phyloP scores from a whole-genome alignment of 108 stramenopile species.

The Fistulifera solaris region DNA sequence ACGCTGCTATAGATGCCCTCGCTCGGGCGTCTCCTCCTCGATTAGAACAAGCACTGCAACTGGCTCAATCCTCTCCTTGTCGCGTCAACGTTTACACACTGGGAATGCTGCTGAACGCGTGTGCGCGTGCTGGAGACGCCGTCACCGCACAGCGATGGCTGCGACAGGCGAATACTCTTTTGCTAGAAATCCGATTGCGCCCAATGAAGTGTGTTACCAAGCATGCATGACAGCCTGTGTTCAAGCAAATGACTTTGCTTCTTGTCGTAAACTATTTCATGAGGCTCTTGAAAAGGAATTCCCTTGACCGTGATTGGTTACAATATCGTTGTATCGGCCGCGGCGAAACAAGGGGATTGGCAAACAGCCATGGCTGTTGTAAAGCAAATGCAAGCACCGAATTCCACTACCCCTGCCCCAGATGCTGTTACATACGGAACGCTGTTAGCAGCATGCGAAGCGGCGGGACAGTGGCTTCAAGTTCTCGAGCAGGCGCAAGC shows the following conservation, averaged over 20 bases:
- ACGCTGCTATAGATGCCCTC: conserved; percentile 71
- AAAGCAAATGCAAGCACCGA: conserved; percentile 38
- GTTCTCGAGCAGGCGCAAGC: conserved; percentile 38
- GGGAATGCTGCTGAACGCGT: conserved; percentile 55
- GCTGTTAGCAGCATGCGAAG: conserved; percentile 67
- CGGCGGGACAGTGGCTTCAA: conserved; percentile 48
- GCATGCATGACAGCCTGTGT: conserved; percentile 70
- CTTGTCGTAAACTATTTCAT: conserved; percentile 23
- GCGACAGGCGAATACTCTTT: conserved; percentile 5
- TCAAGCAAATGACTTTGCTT: conserved; percentile 18
- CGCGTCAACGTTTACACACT: conserved; percentile 65
- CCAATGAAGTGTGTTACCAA: conserved; percentile 69
- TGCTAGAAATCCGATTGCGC: conserved; percentile 21
- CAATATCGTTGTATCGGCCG: conserved; percentile 71
- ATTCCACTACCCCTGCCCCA: conserved; percentile 29
- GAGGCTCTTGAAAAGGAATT: conserved; percentile 30
- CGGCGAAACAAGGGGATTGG: conserved; percentile 61
- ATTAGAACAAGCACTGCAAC: conserved; percentile 33
- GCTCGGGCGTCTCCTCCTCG: conserved; percentile 46
- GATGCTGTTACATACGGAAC: conserved; percentile 77
- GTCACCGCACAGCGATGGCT: conserved; percentile 33
- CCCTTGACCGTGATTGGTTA: conserved; percentile 71
- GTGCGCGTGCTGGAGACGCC: conserved; percentile 49
- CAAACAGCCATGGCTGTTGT: conserved; percentile 43
- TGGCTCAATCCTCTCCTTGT: conserved; percentile 11